Conservation (phyloP, 345 rosid genomes). For the Aquilaria sinensis region DNA sequence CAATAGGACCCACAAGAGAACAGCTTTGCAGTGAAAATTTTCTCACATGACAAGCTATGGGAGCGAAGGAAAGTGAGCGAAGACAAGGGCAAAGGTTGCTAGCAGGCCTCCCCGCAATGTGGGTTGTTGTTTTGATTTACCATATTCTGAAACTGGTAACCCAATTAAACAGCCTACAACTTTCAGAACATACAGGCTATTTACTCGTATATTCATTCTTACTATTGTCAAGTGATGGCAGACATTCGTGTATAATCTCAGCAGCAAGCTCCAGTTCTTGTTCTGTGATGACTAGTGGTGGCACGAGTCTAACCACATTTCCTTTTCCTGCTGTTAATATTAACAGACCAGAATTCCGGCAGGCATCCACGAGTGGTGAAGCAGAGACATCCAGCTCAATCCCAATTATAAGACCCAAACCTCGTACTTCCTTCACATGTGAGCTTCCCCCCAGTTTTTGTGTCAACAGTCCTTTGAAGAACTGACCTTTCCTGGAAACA, state of each 20-base stretch:
- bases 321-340: constrained; percentile 83
- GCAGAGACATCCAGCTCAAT: constrained; percentile 70
- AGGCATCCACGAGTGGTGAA: constrained; percentile 57
- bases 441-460: constrained; percentile 57
- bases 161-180: no score
- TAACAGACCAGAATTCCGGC: constrained; percentile 64
- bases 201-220: no score
- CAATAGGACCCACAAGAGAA: no score
- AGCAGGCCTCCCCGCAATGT: no score
- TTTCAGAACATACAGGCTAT: no score
- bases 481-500: constrained; percentile 54
- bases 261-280: constrained; percentile 63
- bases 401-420: constrained; percentile 75
- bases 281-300: constrained; percentile 76
- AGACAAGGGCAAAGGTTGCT: no score
- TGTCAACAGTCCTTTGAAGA: constrained; percentile 48
- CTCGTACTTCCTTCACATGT: constrained; percentile 83
- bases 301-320: constrained; percentile 77
- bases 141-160: no score
- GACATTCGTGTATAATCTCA: constrained; percentile 34
- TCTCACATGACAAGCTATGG: no score
- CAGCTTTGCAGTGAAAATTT: no score
- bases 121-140: no score
- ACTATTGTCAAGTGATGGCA: constrained; percentile 22
- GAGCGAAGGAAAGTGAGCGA: no score